A percentile compares a stretch with the other conserved stretches of the same genome.
These are phyloP conservation scores for Magnusiomyces fungicola DNA, from an alignment of 1,139 yeast genomes.

Conservation along the genomic window DNA sequence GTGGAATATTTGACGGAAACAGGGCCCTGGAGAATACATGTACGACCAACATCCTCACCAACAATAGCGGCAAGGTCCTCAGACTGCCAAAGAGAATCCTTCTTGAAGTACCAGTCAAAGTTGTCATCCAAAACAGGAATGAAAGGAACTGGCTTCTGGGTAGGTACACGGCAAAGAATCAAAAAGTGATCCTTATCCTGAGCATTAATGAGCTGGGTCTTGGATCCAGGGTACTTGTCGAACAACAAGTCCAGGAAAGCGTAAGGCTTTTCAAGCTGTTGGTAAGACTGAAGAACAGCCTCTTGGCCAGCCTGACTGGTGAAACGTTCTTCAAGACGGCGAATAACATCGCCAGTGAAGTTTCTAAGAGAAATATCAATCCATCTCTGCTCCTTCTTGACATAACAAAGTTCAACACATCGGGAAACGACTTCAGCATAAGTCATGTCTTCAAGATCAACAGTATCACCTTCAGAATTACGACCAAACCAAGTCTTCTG, in stretches of 20 bases:
- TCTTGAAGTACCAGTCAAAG: constrained; percentile 94
- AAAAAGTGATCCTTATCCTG: constrained; percentile 94
- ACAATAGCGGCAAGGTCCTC: constrained; percentile 95
- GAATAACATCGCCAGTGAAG: constrained; percentile 77
- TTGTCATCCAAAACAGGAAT: constrained; percentile 92
- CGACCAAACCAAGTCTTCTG: constrained; percentile 97
- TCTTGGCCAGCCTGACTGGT: constrained; percentile 41
- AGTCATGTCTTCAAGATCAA: constrained; percentile 90
- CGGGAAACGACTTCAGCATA: constrained; percentile 86
- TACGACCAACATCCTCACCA: constrained; percentile 93
- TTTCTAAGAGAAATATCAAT: constrained; percentile 80
- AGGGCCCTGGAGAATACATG: constrained; percentile 97
- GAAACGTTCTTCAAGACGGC: constrained; percentile 96
- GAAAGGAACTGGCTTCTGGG: constrained; percentile 96
- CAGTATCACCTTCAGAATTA: constrained; percentile 69
- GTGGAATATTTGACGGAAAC: constrained; percentile 93
- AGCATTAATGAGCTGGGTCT: constrained; percentile 78
- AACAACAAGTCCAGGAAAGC: constrained; percentile 53
- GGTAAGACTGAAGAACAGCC: constrained; percentile 68
- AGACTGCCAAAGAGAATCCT: constrained; percentile 98
- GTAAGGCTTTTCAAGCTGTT: constrained; percentile 63
- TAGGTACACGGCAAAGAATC: constrained; percentile 72
- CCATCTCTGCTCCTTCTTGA: constrained; percentile 77
- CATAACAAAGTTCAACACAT: constrained; percentile 82
- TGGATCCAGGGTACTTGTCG: constrained; percentile 63